phyloP scores from a whole-genome alignment of 441 rosid species.

The Erodium trifolium region DNA sequence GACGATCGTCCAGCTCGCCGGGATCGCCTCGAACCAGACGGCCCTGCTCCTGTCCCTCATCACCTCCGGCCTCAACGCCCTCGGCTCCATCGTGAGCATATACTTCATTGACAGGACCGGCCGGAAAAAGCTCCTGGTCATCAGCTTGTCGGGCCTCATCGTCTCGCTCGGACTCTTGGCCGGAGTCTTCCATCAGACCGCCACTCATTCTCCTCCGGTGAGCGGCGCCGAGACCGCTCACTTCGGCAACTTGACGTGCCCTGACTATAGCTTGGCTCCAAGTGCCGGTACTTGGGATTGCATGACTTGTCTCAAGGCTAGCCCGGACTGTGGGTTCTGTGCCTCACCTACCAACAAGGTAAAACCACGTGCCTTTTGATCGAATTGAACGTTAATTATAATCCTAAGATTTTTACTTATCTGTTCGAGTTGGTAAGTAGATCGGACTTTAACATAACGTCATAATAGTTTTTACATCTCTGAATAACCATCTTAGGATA shows the following conservation, averaged over 20 bases:
- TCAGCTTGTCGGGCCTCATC: constrained; percentile 49
- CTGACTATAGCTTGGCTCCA: constrained; percentile 27
- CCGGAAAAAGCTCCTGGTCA: constrained; percentile 58
- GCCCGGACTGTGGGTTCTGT: constrained; percentile 58
- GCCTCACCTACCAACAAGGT: constrained; percentile 25
- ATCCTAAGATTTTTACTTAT: too few relatives aligned
- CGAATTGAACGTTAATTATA: too few relatives aligned
- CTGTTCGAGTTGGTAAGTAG: too few relatives aligned
- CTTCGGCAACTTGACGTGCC: constrained; percentile 39
- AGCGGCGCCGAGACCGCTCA: constrained; percentile 29
- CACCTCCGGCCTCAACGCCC: constrained; percentile 59
- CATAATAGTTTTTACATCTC: too few relatives aligned
- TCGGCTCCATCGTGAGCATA: constrained; percentile 60
- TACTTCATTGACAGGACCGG: constrained; percentile 57
- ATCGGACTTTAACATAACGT: too few relatives aligned
- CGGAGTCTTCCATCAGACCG: constrained; percentile 46
- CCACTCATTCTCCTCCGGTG: constrained; percentile 42
- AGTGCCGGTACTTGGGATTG: constrained; percentile 49
- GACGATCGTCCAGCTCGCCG: constrained; percentile 64
- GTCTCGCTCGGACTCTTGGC: constrained; percentile 46
- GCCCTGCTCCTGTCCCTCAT: constrained; percentile 70
- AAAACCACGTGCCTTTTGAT: background rate
- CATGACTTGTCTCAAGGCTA: constrained; percentile 54
- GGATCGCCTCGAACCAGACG: constrained; percentile 63
- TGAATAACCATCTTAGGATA: too few relatives aligned